These are phyloP conservation scores for Solanum paucissectum DNA, from an alignment of 257 asterid species.

Conservation along the genomic window DNA sequence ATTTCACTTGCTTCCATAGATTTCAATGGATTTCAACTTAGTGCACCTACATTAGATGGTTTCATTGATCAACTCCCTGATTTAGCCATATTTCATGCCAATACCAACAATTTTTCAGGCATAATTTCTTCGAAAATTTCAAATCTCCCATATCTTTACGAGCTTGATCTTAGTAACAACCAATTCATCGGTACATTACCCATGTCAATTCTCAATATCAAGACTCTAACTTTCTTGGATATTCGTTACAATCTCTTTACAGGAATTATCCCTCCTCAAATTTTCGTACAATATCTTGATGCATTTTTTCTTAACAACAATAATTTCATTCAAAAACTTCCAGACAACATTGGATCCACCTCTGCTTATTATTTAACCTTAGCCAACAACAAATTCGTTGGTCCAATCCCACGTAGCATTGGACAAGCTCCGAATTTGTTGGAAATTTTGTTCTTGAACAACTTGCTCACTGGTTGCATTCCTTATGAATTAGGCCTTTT, in stretches of 20 bases:
- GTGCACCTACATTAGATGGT: conserved; percentile 48
- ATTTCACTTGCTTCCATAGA: conserved; percentile 60
- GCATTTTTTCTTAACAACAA: conserved; percentile 61
- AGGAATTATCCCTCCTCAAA: conserved; percentile 50
- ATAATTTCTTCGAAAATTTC: conserved; percentile 28
- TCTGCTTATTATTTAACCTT: conserved; percentile 31
- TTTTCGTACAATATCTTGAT: conserved; percentile 35
- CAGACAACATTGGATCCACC: conserved; percentile 20
- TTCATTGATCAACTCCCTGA: conserved; percentile 72
- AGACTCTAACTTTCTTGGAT: conserved; percentile 42
- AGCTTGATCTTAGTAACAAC: conserved; percentile 74
- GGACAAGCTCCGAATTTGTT: conserved; percentile 14
- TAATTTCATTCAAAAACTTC: conserved; percentile 35
- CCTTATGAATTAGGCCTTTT: conserved; percentile 52
- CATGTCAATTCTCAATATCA: conserved; percentile 29
- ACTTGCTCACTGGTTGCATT: conserved; percentile 43
- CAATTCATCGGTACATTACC: conserved; percentile 59
- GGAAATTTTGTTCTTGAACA: conserved; percentile 50
- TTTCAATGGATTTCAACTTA: conserved; percentile 57
- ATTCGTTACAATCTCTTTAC: conserved; percentile 50
- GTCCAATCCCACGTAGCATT: conserved; percentile 49
- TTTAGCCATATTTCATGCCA: conserved; percentile 73
- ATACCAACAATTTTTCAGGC: conserved; percentile 58
- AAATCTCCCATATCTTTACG: conserved; percentile 50
- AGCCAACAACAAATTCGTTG: conserved; percentile 57